Base-by-base conservation (phyloP, 805 yeast genomes). In the Candida ficus region DNA sequence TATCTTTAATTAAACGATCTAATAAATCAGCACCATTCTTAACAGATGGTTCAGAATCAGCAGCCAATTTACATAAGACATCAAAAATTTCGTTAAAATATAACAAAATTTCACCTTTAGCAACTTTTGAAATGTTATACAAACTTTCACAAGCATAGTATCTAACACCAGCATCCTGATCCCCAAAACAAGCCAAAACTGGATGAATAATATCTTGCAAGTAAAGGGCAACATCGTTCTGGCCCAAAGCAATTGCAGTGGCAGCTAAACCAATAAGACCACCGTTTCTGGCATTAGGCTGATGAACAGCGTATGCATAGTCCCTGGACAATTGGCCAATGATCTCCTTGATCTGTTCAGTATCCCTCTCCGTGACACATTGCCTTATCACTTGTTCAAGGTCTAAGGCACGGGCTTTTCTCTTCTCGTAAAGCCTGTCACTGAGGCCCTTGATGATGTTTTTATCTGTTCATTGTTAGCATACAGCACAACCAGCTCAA, bases 211-310 rank as follows among this genome's bases (percentile, higher is more conserved):
- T 89, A 39, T 80, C 85, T 44, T 87, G 93, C 36, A 93, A 63
- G 54, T 87, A 91, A 42, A 68, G 67, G 0, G 96, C 93, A 27
- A 93, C 87, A 35, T 90, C 91, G 50, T 77, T 78, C 30, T 70
- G 73, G 2, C 98, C 97, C 23, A 93, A 64, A 0, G 98, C 98
- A 41, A 93, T 90, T 0, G 96, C 89, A 4, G 89, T 93, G 11
- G 96, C 95, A 5, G 98, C 99, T 16, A 93, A 67, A 0, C 98
- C 98, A 49, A 95, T 91, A 31, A 91, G 71, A 0, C 98, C 97
- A 14, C 99, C 99, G 69, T 89, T 90, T 52, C 96, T 75, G 6
- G 95, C 87, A 71, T 84, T 72, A 38, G 96, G 79, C 63, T 86
- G 80, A 68, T 90, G 85, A 42, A 84, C 75, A 30, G 96, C 76